A percentile compares a stretch with the other conserved stretches of the same genome.
Conservation (phyloP, 192 early-diverging fungal genomes). For the Coemansia sp. region DNA sequence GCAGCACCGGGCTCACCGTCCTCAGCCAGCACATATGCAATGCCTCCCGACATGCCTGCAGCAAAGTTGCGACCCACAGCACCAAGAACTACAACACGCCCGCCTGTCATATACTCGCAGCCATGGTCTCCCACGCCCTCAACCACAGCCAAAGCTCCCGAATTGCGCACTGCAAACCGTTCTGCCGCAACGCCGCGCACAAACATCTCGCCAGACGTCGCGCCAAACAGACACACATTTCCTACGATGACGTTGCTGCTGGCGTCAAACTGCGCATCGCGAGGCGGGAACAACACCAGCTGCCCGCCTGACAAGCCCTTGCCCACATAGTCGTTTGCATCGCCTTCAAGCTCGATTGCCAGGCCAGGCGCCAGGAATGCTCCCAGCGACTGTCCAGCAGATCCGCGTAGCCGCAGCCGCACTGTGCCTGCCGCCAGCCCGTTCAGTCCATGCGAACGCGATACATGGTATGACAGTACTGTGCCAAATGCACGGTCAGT, state of each 20-base stretch:
- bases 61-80: conserved; percentile 95
- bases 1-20: not conserved
- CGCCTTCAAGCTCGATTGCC: conserved; percentile 90
- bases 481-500: conserved; percentile 95
- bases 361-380: conserved; percentile 92
- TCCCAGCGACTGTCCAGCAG: conserved; percentile 95
- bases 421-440: conserved; percentile 89
- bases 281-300: conserved; percentile 88
- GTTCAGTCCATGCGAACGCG: conserved; percentile 68
- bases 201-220: conserved; percentile 87
- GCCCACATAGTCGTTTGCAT: conserved; percentile 98
- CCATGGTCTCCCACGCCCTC: conserved; percentile 99
- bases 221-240: conserved; percentile 97
- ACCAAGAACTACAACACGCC: conserved; percentile 87
- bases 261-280: conserved; percentile 70
- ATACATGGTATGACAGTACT: conserved; percentile 88
- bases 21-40: conserved; percentile 87
- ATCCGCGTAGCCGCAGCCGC: conserved; percentile 81
- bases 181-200: conserved; percentile 94
- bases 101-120: conserved; percentile 99
- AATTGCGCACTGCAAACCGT: conserved; percentile 97
- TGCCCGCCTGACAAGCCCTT: conserved; percentile 96
- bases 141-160: conserved; percentile 92
- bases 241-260: conserved; percentile 93
- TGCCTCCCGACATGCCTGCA: conserved; percentile 97